Evolutionary conservation across 2,329 filamentous ascomycete genomes (phyloP).

Genomic region (Tolypocladium ophioglossoides): DNA sequence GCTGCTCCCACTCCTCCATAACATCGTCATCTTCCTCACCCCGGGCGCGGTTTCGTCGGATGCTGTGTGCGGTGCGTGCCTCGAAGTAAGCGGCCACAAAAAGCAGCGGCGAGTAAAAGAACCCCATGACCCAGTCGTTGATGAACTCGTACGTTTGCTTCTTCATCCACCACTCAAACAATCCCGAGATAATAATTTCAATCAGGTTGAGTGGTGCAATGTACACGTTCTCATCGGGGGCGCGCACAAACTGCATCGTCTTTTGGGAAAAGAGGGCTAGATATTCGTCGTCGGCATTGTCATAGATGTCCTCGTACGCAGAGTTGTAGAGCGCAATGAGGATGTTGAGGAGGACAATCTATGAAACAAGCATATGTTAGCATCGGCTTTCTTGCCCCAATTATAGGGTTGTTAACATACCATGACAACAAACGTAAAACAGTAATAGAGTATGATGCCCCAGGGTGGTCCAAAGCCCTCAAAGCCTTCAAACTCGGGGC

Average conservation of each 20-base stretch:
- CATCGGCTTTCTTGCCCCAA: background rate
- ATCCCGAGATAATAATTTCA: constrained; percentile 67
- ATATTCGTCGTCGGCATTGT: constrained; percentile 90
- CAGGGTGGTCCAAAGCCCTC: constrained; percentile 88
- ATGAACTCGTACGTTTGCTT: constrained; percentile 61
- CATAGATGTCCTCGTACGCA: constrained; percentile 89
- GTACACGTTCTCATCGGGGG: constrained; percentile 96
- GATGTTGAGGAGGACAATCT: constrained; percentile 77
- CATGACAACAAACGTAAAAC: constrained; percentile 97
- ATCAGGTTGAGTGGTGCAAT: constrained; percentile 93
- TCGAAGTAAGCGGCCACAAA: constrained; percentile 68
- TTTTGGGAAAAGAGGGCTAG: constrained; percentile 88
- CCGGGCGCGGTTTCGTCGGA: constrained; percentile 61
- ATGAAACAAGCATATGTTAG: background rate
- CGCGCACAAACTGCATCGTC: constrained; percentile 93
- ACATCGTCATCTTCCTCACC: constrained; percentile 87
- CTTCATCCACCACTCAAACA: constrained; percentile 96
- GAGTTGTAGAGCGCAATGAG: constrained; percentile 96
- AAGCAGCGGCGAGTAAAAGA: constrained; percentile 76
- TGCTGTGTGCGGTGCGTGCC: constrained; percentile 51
- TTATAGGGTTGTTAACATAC: constrained; percentile 31
- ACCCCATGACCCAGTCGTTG: constrained; percentile 81
- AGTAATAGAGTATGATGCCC: constrained; percentile 90
- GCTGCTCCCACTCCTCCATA: constrained; percentile 87
- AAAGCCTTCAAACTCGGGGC: constrained; percentile 80